phyloP scores from a whole-genome alignment of 371 early-diverging fungal species.

The Mortierella sp. region DNA sequence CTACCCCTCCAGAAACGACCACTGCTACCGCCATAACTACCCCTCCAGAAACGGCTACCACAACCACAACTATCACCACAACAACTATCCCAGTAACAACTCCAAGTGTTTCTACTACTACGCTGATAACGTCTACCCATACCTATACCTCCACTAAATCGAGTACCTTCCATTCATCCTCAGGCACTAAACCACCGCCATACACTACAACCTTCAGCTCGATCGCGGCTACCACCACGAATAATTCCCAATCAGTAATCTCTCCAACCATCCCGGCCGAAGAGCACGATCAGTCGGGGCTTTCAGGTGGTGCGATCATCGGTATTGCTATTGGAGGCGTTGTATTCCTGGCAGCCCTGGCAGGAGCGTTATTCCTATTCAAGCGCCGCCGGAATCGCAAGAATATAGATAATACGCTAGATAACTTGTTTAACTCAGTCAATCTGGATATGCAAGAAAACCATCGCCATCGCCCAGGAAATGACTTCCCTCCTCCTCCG shows the following conservation, averaged over 20 bases:
- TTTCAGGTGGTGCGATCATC: slow-evolving; percentile 36
- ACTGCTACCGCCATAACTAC: slow-evolving; percentile 3
- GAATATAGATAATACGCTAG: slow-evolving; percentile 3
- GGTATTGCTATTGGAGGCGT: slow-evolving; percentile 24
- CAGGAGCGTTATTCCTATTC: slow-evolving; percentile 26
- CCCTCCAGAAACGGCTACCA: not conserved
- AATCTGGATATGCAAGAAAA: slow-evolving; percentile 38
- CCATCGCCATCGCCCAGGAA: slow-evolving; percentile 1
- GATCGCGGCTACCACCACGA: not conserved
- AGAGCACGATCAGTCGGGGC: not conserved
- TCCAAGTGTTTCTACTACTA: not conserved
- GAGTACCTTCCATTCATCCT: slow-evolving; percentile 1
- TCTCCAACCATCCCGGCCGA: not conserved
- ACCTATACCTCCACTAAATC: not conserved
- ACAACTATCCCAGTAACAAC: not conserved
- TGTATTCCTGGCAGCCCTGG: slow-evolving; percentile 15
- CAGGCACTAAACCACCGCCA: not conserved
- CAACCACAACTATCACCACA: not conserved
- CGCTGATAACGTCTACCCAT: no score
- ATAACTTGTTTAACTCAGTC: slow-evolving; percentile 38
- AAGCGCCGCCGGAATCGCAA: slow-evolving; percentile 18
- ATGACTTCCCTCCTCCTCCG: not conserved
- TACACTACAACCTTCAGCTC: not conserved
- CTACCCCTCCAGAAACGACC: not conserved
- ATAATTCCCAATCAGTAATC: slow-evolving; percentile 3